Evolutionary conservation across 768 basidiomycete genomes (phyloP).

Genomic region (Termitomyces heimii): DNA sequence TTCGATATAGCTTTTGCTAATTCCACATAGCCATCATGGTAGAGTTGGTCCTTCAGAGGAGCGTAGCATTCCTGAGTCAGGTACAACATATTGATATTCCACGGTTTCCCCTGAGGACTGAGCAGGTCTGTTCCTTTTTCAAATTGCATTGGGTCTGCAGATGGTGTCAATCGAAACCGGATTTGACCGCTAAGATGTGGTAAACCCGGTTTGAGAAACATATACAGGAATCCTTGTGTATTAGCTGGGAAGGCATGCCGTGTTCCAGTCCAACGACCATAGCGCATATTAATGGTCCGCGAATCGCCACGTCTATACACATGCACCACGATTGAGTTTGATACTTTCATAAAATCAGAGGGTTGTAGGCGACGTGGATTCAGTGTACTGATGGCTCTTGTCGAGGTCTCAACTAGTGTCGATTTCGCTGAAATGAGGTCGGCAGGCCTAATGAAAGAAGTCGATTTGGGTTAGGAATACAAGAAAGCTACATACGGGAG

Average conservation of each 20-base stretch:
- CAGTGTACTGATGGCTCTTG: background rate
- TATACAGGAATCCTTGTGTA: background rate
- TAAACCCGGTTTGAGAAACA: background rate
- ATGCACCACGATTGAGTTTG: fast-evolving
- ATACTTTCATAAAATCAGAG: background rate
- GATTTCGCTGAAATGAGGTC: background rate
- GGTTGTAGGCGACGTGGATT: background rate
- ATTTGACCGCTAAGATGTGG: background rate
- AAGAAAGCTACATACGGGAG: background rate
- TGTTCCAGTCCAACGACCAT: too few species aligned
- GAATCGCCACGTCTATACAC: background rate
- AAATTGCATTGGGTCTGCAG: background rate
- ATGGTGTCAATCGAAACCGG: background rate
- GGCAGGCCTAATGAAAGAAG: background rate
- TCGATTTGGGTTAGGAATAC: background rate
- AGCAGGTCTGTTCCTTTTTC: background rate
- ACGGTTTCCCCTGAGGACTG: too few species aligned
- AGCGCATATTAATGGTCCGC: too few species aligned
- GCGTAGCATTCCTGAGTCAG: background rate
- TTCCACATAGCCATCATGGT: background rate
- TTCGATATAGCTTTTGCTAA: background rate
- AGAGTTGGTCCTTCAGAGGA: background rate
- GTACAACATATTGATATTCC: background rate
- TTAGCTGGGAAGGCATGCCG: background rate
- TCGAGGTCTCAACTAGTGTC: background rate